A percentile compares a stretch with the other conserved stretches of the same genome.
Conservation (phyloP, 805 yeast species). For the Candida qinlingensis region DNA sequence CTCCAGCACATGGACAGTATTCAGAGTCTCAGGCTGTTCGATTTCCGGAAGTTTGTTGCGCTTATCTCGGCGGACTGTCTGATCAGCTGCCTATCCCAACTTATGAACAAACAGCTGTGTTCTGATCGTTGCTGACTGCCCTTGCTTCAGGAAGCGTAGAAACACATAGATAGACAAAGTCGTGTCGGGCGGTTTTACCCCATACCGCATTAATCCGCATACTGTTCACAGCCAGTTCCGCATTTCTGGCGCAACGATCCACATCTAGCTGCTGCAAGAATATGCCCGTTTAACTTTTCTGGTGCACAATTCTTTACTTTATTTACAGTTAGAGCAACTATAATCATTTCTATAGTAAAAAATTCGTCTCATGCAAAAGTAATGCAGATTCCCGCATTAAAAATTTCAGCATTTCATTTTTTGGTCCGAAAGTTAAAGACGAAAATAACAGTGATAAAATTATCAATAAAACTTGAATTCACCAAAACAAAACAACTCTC, state of each 20-base stretch:
- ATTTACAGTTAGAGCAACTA: background rate
- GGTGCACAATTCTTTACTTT: background rate
- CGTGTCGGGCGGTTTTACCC: background rate
- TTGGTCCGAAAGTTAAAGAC: background rate
- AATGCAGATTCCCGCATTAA: background rate
- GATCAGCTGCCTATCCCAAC: too few relatives aligned
- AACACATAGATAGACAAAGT: too few relatives aligned
- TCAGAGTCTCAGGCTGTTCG: too few relatives aligned
- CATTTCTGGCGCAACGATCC: background rate
- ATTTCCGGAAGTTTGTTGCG: too few relatives aligned
- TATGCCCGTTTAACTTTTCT: background rate
- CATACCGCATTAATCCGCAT: background rate
- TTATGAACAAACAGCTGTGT: too few relatives aligned
- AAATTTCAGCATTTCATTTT: background rate
- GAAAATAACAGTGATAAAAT: background rate
- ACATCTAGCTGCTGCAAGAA: background rate
- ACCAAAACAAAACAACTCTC: background rate
- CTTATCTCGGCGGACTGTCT: too few relatives aligned
- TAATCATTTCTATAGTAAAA: background rate
- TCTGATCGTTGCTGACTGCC: too few relatives aligned
- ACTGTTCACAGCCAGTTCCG: background rate
- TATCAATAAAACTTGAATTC: background rate
- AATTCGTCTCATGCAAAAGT: background rate
- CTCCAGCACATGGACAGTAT: too few relatives aligned
- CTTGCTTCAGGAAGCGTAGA: too few relatives aligned